Conservation (phyloP, 1,284 basidiomycete species). For the Afroboletus lepidellus region DNA sequence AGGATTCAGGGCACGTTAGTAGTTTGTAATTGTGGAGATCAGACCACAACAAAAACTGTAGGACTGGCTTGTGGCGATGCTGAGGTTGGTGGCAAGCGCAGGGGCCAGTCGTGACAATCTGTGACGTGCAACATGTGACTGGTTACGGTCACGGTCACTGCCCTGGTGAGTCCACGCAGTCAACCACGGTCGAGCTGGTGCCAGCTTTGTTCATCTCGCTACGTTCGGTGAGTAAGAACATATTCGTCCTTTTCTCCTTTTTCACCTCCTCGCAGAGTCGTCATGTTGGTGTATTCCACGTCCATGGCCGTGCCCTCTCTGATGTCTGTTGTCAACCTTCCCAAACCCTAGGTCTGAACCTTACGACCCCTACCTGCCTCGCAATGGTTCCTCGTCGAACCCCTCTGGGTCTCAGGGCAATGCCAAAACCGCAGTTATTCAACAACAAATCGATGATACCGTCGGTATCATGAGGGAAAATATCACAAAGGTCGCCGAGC, state of each 20-base stretch:
- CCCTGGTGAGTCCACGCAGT: conserved; percentile 22
- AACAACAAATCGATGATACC: conserved; percentile 92
- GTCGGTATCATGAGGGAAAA: conserved; percentile 98
- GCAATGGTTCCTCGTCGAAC: conserved; percentile 66
- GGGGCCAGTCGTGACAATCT: no score
- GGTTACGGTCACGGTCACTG: conserved; percentile 9
- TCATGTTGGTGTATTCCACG: conserved; percentile 27
- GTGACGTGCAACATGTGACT: conserved; percentile 15
- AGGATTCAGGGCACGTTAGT: no score
- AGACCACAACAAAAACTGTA: no score
- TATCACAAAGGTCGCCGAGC: conserved; percentile 93
- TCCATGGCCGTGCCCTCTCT: conserved; percentile 3
- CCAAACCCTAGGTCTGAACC: conserved; percentile 73
- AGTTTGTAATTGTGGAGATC: no score
- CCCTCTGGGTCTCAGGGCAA: conserved; percentile 52
- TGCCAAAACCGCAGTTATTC: conserved; percentile 88
- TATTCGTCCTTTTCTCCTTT: neutral
- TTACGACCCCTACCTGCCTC: conserved; percentile 94
- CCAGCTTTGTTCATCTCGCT: conserved; percentile 10
- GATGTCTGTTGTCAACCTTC: conserved; percentile 2
- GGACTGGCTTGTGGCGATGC: no score
- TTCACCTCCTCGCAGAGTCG: conserved; percentile 8
- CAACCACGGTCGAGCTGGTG: conserved; percentile 11
- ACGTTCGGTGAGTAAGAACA: conserved; percentile 18
- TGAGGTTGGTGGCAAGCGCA: neutral